These are phyloP conservation scores for Globisporangium canariense DNA, from an alignment of 352 stramenopile species.

Conservation along the genomic window DNA sequence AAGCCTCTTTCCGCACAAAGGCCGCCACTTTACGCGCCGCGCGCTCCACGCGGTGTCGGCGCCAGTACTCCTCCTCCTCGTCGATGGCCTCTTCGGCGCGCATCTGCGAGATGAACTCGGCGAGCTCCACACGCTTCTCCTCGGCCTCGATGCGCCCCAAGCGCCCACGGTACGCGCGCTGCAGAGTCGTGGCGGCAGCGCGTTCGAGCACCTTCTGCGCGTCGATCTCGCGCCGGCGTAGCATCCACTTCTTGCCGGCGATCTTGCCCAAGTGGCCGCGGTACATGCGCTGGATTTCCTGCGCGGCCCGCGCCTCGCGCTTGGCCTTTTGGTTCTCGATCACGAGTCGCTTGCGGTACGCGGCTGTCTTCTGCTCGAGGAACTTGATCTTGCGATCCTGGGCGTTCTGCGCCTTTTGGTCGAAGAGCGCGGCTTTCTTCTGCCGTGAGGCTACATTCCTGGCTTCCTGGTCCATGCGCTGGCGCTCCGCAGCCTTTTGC, in stretches of 20 bases:
- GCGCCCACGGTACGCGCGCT: conserved; percentile 85
- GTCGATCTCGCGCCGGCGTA: conserved; percentile 83
- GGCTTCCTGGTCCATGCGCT: conserved; percentile 51
- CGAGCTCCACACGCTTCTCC: conserved; percentile 86
- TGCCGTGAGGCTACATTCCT: conserved; percentile 37
- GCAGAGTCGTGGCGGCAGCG: conserved; percentile 78
- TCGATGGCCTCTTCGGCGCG: conserved; percentile 87
- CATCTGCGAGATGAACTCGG: conserved; percentile 91
- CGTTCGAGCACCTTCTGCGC: conserved; percentile 71
- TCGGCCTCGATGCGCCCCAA: conserved; percentile 79
- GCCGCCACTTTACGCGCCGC: conserved; percentile 45
- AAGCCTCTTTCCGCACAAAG: conserved; percentile 65
- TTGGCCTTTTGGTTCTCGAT: conserved; percentile 62
- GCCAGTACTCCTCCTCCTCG: conserved; percentile 85
- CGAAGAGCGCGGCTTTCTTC: conserved; percentile 36
- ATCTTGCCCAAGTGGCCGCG: conserved; percentile 78
- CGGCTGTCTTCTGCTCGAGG: conserved; percentile 55
- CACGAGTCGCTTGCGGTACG: conserved; percentile 63
- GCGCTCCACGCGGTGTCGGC: conserved; percentile 47
- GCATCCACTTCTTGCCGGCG: conserved; percentile 79
- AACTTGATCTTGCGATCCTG: conserved; percentile 63
- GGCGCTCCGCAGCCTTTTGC: conserved; percentile 34
- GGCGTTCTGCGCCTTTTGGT: conserved; percentile 56
- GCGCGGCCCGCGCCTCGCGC: conserved; percentile 39
- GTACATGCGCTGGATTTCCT: conserved; percentile 73